Base-by-base conservation (phyloP, 495 filamentous ascomycete species). In the Aspergillus conjunctus region DNA sequence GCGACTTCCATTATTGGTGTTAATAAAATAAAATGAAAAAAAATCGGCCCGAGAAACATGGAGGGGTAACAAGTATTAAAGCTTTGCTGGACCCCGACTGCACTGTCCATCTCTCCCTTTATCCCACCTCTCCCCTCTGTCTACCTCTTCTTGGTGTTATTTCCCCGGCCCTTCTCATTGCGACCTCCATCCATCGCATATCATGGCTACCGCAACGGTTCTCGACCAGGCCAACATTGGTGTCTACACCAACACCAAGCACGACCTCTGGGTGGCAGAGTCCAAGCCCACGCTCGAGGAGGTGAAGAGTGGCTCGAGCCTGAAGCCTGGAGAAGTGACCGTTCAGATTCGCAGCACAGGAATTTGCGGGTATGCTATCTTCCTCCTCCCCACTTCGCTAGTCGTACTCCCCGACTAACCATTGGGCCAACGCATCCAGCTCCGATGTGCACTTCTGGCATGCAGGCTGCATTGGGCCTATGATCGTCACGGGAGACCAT, bases 391-490 rank as follows among this genome's bases (percentile, higher is more conserved):
- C 9, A 37, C 41, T 22, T 30, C 51, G 12, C 33, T 11, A 11
- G 54, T 33, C 15, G 39, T 34, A 37, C 60, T 53, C 39, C 41
- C 45, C 15, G 21, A 33, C 60, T 65, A 50, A 68, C 51, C 17
- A 57, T 45, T 53, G 26, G 46, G 57, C 44, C 49, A 17, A 33
- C 4, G 21, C 26, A 18, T 11, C 6, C 68, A 95, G 91, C 49
- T 95, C 91, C 55, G 92, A 96, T 74, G 87, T 97, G 31, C 92
- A 96, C 77, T 97, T 97, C 82, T 96, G 92, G 92, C 91, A 93
- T 71, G 88, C 87, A 34, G 92, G 92, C 62, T 90, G 88, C 75
- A 96, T 97, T 68, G 92, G 92, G 14, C 92, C 92, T 55, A 97
- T 96, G 92, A 88, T 96, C 62, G 92, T 97, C 31, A 83, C 82